A percentile compares a stretch with the other conserved stretches of the same genome.
phyloP scores from a whole-genome alignment of 257 asterid species.

The Knoxia roxburghii region DNA sequence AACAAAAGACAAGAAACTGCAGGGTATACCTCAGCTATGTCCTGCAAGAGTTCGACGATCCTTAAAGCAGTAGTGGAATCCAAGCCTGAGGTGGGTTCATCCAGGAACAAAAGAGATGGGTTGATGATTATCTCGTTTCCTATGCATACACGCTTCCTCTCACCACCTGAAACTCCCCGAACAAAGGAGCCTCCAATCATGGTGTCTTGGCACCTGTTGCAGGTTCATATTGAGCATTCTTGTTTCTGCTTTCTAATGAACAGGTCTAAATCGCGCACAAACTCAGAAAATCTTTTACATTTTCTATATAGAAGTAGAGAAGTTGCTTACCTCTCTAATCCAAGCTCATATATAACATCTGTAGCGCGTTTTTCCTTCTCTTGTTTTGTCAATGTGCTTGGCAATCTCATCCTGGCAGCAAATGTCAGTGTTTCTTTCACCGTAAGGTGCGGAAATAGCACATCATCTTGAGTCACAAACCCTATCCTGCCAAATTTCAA shows the following conservation, averaged over 20 bases:
- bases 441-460: conserved; percentile 91
- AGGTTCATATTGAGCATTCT: background rate
- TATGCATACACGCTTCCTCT: conserved; percentile 86
- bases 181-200: conserved; percentile 97
- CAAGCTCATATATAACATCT: conserved; percentile 78
- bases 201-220: conserved; percentile 87
- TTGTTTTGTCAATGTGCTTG: conserved; percentile 55
- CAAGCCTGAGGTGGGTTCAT: conserved; percentile 95
- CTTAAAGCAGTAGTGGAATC: conserved; percentile 96
- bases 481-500: conserved; percentile 69
- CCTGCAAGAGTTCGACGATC: conserved; percentile 72
- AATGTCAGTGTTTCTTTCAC: conserved; percentile 74
- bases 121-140: conserved; percentile 90
- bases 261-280: background rate
- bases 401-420: conserved; percentile 82
- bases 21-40: conserved; percentile 68
- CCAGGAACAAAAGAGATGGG: conserved; percentile 83
- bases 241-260: background rate
- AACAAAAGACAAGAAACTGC: background rate
- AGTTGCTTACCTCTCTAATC: conserved; percentile 64
- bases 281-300: background rate
- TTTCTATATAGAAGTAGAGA: background rate
- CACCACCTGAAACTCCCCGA: conserved; percentile 98
- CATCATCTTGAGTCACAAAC: conserved; percentile 96
- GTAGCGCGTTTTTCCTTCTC: conserved; percentile 69